Evolutionary conservation across 2,329 filamentous ascomycete genomes (phyloP).

Genomic region (Nigrospora oryzae): DNA sequence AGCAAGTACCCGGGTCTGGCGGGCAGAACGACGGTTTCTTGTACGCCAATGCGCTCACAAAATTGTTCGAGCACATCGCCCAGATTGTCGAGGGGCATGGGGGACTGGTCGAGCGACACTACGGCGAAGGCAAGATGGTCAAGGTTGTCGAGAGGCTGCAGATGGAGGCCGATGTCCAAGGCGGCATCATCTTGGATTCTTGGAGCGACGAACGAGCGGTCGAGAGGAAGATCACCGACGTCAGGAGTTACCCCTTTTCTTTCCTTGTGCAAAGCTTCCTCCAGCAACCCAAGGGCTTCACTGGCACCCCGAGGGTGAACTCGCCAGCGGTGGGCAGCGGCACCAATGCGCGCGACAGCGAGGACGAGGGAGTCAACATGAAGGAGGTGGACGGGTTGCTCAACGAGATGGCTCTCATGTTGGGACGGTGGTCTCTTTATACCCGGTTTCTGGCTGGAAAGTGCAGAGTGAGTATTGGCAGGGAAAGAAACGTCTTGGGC

Average conservation of each 20-base stretch:
- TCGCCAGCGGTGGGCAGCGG: constrained; percentile 62
- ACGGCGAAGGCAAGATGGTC: constrained; percentile 87
- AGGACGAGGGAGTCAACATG: constrained; percentile 94
- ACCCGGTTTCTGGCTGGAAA: constrained; percentile 82
- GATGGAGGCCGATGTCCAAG: constrained; percentile 91
- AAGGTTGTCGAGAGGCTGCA: constrained; percentile 89
- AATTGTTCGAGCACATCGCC: constrained; percentile 93
- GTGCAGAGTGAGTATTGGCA: constrained; percentile 55
- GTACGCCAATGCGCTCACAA: constrained; percentile 83
- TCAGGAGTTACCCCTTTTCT: constrained; percentile 96
- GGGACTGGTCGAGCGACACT: constrained; percentile 84
- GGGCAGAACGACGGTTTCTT: constrained; percentile 73
- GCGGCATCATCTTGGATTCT: constrained; percentile 88
- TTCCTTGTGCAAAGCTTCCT: constrained; percentile 94
- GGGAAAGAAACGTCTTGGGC: not conserved
- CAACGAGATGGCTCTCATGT: constrained; percentile 84
- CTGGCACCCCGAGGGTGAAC: constrained; percentile 58
- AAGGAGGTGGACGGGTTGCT: constrained; percentile 86
- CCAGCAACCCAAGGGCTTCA: constrained; percentile 54
- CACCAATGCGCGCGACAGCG: constrained; percentile 52
- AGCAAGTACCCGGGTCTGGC: constrained; percentile 51
- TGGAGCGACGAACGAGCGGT: constrained; percentile 87
- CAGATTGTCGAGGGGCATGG: constrained; percentile 93
- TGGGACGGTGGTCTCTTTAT: constrained; percentile 89
- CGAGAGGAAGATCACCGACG: constrained; percentile 81